Evolutionary conservation across 306 rosid genomes (phyloP), one percentile per base, ranked within the genome.

Genomic region (Luffa aegyptiaca): DNA sequence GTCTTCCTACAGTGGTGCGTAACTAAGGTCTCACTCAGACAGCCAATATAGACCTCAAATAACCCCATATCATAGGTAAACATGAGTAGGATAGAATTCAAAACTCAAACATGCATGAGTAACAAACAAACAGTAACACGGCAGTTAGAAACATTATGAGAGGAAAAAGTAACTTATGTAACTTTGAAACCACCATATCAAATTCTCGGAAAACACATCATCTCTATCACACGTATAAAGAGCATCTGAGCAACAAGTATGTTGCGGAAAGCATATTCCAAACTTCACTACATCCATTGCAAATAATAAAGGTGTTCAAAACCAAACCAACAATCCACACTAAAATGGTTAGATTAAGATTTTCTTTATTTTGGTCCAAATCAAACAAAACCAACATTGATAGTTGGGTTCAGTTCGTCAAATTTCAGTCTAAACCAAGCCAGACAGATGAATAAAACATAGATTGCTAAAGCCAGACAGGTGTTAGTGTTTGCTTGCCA

Each of bases 21-120:
- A 45, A 10, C 74, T 66, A 63, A 37, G 18, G 20, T 57, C 80
- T 39, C 80, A 64, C 80, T 39, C 80, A 64, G 77, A 77, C 18
- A 33, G 65, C 37, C 52, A 51, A 53, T 7, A 49, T 7, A 49
- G 37, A 45, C 10, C 56, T 33, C 7, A 51, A 33, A 72, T 13
- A 26, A 72, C 3, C 42, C 26, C 26, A 31, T 14, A 49, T n/a
- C 33, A 75, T 2, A 53, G 11, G 36, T 75, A 18, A 35, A 75
- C 36, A 75, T 20, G 64, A 36, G 31, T 51, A 26, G 61, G 20
- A 74, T 51, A 51, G 14, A 49, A 48, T 74, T 73, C 78, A 74
- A 52, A 74, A 16, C 31, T 74, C 56, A 33, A 48, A 51, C 78
- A 31, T 14, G 21, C 31, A 74, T 9, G 3, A 16, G 62, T 14